Evolutionary conservation across 2,329 filamentous ascomycete genomes (phyloP).

Genomic region (Ophiosphaerella korrae): DNA sequence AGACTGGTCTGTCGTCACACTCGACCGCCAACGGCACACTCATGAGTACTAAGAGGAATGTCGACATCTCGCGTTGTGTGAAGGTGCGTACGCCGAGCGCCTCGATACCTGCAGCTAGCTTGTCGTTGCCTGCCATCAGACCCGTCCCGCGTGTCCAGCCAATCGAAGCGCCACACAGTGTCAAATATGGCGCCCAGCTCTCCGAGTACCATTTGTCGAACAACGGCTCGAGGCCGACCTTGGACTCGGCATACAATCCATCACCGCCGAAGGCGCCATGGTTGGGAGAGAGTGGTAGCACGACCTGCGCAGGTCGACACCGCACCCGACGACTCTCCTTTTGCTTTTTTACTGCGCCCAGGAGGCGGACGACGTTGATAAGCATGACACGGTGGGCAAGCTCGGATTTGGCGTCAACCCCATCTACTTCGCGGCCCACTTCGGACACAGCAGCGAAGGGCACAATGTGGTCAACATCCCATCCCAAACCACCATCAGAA

Average conservation of each 20-base stretch:
- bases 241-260: conserved; percentile 54
- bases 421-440: conserved; percentile 68
- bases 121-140: conserved; percentile 52
- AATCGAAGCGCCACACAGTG: conserved; percentile 50
- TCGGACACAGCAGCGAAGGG: conserved; percentile 53
- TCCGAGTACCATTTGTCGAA: conserved; percentile 46
- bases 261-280: conserved; percentile 52
- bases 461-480: conserved; percentile 66
- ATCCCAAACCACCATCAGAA: conserved; percentile 58
- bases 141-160: conserved; percentile 55
- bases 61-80: conserved; percentile 50
- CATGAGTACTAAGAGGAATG: conserved; percentile 47
- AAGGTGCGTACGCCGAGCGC: conserved; percentile 56
- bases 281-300: conserved; percentile 54
- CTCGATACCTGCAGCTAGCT: conserved; percentile 64
- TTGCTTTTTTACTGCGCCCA: conserved; percentile 75
- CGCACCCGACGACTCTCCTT: conserved; percentile 27
- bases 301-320: conserved; percentile 52
- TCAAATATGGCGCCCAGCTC: conserved; percentile 51
- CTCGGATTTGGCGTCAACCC: conserved; percentile 58
- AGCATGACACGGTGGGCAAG: conserved; percentile 97
- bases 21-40: conserved; percentile 75
- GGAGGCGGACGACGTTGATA: conserved; percentile 87
- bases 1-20: conserved; percentile 81
- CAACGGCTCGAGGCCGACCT: conserved; percentile 47